Percentiles rank a stretch among this genome's conserved stretches.
Evolutionary conservation across 1,284 basidiomycete genomes (phyloP).

Genomic region (Rhodotorula sp.): DNA sequence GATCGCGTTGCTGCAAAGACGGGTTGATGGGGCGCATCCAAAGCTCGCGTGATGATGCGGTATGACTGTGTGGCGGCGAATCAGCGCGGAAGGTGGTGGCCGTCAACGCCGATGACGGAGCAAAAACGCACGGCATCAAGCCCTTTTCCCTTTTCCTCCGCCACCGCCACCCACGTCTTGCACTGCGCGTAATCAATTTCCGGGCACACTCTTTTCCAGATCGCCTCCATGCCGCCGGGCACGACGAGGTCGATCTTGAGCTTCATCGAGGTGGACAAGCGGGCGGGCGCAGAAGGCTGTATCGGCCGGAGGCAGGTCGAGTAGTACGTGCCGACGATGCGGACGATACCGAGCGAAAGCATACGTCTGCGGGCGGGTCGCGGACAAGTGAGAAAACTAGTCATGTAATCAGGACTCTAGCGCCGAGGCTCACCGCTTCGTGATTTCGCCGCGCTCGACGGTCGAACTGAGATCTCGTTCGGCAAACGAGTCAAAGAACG

Average conservation of each 20-base stretch:
- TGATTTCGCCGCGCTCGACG: constrained; percentile 34
- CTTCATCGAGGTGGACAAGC: constrained; percentile 14
- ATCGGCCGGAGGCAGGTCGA: constrained; percentile 17
- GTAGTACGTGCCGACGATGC: constrained; percentile 36
- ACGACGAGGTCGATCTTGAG: constrained; percentile 30
- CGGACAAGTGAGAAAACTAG: neutral
- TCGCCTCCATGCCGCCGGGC: constrained; percentile 30
- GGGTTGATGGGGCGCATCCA: constrained; percentile 3
- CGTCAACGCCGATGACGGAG: neutral
- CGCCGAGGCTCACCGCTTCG: constrained; percentile 24
- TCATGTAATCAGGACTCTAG: neutral
- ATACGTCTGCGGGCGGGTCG: constrained; percentile 17
- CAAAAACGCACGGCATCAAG: constrained; percentile 10
- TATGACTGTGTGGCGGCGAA: constrained; percentile 8
- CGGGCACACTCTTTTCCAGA: constrained; percentile 13
- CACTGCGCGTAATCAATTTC: constrained; percentile 5
- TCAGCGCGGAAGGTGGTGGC: neutral
- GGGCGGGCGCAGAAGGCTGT: constrained; percentile 20
- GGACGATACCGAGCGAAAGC: constrained; percentile 34
- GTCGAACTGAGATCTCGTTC: constrained; percentile 32
- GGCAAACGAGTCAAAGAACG: constrained; percentile 37
- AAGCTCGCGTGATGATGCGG: constrained; percentile 22
- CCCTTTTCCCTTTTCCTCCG: constrained; percentile 4
- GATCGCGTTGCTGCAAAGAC: constrained; percentile 7
- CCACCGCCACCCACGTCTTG: constrained; percentile 32